These are phyloP conservation scores for Saxophila tyrrhenica DNA, from an alignment of 495 filamentous ascomycete species.

Conservation along the genomic window DNA sequence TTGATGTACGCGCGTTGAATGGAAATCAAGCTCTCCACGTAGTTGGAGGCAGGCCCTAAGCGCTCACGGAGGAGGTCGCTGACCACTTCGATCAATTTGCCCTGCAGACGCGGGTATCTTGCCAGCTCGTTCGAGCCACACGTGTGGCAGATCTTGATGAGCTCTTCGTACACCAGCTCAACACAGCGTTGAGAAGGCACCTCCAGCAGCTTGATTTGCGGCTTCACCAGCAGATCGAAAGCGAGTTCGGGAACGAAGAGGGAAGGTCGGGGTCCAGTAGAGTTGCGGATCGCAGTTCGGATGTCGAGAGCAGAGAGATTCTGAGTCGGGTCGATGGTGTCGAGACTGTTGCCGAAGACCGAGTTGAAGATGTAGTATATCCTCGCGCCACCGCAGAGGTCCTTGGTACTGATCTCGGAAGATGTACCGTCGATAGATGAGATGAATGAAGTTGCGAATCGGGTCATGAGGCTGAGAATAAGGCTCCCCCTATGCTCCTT, in stretches of 20 bases:
- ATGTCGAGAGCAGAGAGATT: constrained; percentile 97
- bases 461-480: constrained; percentile 95
- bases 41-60: constrained; percentile 73
- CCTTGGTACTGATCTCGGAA: constrained; percentile 96
- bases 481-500: constrained; percentile 93
- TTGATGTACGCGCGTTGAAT: constrained; percentile 99
- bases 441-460: constrained; percentile 95
- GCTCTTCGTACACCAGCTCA: constrained; percentile 94
- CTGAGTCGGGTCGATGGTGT: constrained; percentile 87
- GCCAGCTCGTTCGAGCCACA: constrained; percentile 90
- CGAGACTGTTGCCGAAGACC: constrained; percentile 93
- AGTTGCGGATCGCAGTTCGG: constrained; percentile 95
- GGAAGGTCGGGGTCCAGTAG: constrained; percentile 88
- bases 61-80: constrained; percentile 91
- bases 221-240: constrained; percentile 95
- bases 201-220: constrained; percentile 94
- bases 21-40: constrained; percentile 91
- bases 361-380: constrained; percentile 99
- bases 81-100: constrained; percentile 95
- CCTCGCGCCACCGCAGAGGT: constrained; percentile 88
- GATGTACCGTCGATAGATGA: constrained; percentile 98
- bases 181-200: constrained; percentile 94
- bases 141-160: constrained; percentile 99
- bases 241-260: constrained; percentile 95
- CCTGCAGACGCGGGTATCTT: constrained; percentile 86